Conservation (phyloP, 2,329 filamentous ascomycete species). For the Monilinia laxa region DNA sequence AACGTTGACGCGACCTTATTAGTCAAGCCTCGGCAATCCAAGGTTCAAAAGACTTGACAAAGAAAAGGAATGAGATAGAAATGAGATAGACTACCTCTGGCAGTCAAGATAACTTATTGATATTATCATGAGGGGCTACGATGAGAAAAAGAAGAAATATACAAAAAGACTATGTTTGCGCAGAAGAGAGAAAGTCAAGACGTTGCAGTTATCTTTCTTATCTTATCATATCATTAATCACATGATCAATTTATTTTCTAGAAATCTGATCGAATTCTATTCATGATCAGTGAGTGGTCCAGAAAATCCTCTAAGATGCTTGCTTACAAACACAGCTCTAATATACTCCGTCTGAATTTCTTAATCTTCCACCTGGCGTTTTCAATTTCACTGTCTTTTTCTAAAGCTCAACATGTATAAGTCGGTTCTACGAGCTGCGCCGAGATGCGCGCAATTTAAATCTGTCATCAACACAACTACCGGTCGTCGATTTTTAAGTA, state of each 20-base stretch:
- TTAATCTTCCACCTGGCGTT: conserved; percentile 32
- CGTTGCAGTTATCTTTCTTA: conserved; percentile 2
- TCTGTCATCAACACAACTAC: conserved; percentile 25
- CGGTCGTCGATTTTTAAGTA: conserved; percentile 54
- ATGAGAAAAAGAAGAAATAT: neutral
- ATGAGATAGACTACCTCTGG: neutral
- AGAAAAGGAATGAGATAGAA: neutral
- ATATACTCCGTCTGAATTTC: conserved; percentile 20
- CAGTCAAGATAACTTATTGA: neutral
- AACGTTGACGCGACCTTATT: neutral
- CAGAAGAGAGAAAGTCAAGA: neutral
- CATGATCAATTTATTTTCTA: conserved; percentile 9
- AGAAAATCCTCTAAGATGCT: conserved; percentile 31
- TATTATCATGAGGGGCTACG: conserved; percentile 1
- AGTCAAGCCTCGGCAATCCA: neutral
- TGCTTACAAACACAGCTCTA: conserved; percentile 34
- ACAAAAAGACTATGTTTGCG: neutral
- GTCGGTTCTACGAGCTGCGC: conserved; percentile 33
- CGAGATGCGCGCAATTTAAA: conserved; percentile 32
- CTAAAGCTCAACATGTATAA: conserved; percentile 34
- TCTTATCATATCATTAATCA: conserved; percentile 13
- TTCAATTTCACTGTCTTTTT: conserved; percentile 23
- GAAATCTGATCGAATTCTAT: neutral
- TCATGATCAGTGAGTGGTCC: neutral
- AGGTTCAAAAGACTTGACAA: neutral